Conservation (phyloP, 192 early-diverging fungal genomes). For the Rhizoclosmatium sp. region DNA sequence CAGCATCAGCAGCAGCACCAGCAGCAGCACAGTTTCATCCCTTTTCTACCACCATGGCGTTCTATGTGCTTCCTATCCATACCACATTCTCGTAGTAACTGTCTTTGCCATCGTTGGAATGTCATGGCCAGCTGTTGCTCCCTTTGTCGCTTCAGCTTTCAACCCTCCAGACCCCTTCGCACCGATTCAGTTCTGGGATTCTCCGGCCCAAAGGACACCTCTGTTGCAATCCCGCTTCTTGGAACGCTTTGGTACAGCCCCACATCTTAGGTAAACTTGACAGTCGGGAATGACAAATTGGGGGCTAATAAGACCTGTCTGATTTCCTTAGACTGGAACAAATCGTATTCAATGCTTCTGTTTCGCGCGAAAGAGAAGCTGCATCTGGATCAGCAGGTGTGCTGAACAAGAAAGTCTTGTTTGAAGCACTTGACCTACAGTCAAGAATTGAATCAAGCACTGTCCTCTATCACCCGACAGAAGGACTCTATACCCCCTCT, state of each 20-base stretch:
- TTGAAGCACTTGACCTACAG: slow-evolving; percentile 42
- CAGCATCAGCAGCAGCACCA: too few relatives aligned
- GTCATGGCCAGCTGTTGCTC: slow-evolving; percentile 56
- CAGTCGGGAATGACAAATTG: neutral
- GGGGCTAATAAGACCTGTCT: neutral
- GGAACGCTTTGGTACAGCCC: slow-evolving; percentile 38
- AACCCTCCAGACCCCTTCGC: slow-evolving; percentile 33
- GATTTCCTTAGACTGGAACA: slow-evolving; percentile 43
- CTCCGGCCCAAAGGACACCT: slow-evolving; percentile 42
- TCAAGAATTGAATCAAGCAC: slow-evolving; percentile 24
- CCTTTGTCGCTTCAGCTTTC: slow-evolving; percentile 28
- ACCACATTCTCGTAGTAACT: slow-evolving; percentile 57
- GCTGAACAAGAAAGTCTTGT: slow-evolving; percentile 18
- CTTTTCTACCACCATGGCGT: slow-evolving; percentile 69
- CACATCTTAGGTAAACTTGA: slow-evolving; percentile 23
- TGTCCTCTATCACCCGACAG: neutral
- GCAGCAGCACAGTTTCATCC: neutral
- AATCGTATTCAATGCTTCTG: slow-evolving; percentile 45
- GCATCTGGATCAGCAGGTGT: slow-evolving; percentile 7
- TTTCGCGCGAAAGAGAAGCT: neutral
- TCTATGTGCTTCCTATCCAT: slow-evolving; percentile 70
- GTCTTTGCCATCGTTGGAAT: slow-evolving; percentile 64
- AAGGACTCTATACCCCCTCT: neutral
- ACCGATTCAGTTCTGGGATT: slow-evolving; percentile 52
- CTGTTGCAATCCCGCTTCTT: slow-evolving; percentile 38